Evolutionary conservation across 371 early-diverging fungal species (phyloP), one percentile per base, ranked within the genome.

Genomic region (Mortierella sp.): DNA sequence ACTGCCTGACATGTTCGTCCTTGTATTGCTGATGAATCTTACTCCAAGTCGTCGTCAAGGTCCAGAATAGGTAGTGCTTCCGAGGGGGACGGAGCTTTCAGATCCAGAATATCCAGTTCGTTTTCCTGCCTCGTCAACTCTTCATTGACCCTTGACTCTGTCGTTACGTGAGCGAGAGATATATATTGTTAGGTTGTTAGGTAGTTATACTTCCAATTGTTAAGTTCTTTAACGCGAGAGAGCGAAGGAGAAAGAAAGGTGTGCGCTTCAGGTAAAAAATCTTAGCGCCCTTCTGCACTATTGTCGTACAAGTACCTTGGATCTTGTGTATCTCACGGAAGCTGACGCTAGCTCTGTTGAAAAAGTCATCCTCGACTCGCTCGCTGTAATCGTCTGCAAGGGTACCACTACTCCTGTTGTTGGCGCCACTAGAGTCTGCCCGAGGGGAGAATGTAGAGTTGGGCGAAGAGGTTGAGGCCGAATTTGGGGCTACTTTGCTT

Each of bases 1-100:
- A 5, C n/a, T 3, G 32, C 5, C 63, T 60, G 35, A 60, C 4
- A 3, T 32, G 29, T 14, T 5, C 14, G 32, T 32, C 16, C 29
- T 60, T 12, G 24, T 18, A 6, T 2, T 21, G 16, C 32, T 14
- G 65, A 18, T 7, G 46, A 24, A 35, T 12, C 74, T 70, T 78
- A 84, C 84, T 24, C 78, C 49, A 70, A 75, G 68, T 85, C 82
- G 18, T 79, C 82, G 18, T 85, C 86, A 70, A 77, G 76, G 60
- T 85, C 86, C 8, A 77, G 54, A 11, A 72, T 51, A 14, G 79
- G 86, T 5, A 72, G 58, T 11, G 56, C 77, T 29, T 75, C 79
- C 11, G 70, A 1, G 16, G 29, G 0, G 1, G 38, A 27, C 6
- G 56, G 58, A 24, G 75, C 54, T 3, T 85, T 79, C 54, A 65